These are phyloP conservation scores for Tuctoria greenei DNA, from an alignment of 176 grass and related monocot genomes.

Conservation along the genomic window DNA sequence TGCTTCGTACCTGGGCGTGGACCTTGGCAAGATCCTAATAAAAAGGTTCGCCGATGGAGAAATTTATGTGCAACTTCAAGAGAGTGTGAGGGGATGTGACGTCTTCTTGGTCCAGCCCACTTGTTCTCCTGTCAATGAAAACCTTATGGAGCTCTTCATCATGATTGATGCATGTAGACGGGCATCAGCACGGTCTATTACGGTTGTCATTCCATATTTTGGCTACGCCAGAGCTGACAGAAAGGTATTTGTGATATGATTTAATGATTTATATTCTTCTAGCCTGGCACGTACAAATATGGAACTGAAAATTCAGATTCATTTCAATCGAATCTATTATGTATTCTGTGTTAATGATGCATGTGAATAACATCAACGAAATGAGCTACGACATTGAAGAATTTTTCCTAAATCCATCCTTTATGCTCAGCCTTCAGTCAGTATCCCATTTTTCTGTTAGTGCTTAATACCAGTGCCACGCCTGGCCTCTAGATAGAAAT, in stretches of 20 bases:
- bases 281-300: neutral
- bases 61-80: slow-evolving; percentile 89
- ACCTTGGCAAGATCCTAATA: slow-evolving; percentile 81
- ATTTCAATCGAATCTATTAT: neutral
- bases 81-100: slow-evolving; percentile 91
- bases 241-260: slow-evolving; percentile 52
- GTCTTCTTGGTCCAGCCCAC: slow-evolving; percentile 95
- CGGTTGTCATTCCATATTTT: slow-evolving; percentile 93
- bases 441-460: neutral
- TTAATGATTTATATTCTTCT: neutral
- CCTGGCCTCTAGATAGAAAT: neutral
- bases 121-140: slow-evolving; percentile 86
- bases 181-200: slow-evolving; percentile 84
- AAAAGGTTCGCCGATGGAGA: slow-evolving; percentile 92
- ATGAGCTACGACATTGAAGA: neutral
- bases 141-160: slow-evolving; percentile 92
- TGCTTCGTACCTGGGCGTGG: slow-evolving; percentile 73
- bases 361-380: neutral
- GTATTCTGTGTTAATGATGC: neutral
- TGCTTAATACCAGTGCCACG: neutral
- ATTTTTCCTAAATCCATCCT: neutral
- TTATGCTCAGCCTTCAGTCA: neutral
- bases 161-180: slow-evolving; percentile 95
- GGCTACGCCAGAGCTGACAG: slow-evolving; percentile 97
- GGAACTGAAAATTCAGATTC: neutral